These are phyloP conservation scores for Yamadazyma spencermartinsiae DNA, from an alignment of 1,139 yeast genomes.

Conservation along the genomic window DNA sequence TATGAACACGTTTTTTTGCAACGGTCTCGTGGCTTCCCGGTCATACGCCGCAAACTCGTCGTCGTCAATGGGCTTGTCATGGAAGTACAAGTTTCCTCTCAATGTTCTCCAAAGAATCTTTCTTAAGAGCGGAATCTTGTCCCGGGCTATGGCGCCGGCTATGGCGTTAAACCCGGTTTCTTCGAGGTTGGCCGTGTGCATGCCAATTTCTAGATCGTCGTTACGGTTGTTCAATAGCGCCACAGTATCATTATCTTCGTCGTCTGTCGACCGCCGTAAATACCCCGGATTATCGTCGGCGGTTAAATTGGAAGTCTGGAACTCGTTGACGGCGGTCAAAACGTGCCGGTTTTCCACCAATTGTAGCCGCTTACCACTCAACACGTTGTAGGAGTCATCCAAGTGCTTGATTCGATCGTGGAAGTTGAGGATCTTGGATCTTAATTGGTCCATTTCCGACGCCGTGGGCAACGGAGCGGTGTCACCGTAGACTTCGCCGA, in stretches of 20 bases:
- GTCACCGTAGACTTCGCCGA: slow-evolving; percentile 27
- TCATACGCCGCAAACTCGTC: slow-evolving; percentile 26
- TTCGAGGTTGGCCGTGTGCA: slow-evolving; percentile 37
- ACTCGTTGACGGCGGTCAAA: slow-evolving; percentile 29
- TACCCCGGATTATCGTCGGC: slow-evolving; percentile 5
- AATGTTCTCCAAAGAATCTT: slow-evolving; percentile 57
- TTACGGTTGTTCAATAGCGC: slow-evolving; percentile 32
- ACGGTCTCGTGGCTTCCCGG: slow-evolving; percentile 39
- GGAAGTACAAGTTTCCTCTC: slow-evolving; percentile 54
- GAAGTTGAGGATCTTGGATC: slow-evolving; percentile 20
- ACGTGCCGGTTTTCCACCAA: slow-evolving; percentile 38
- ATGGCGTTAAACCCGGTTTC: slow-evolving; percentile 50
- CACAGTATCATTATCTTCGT: slow-evolving; percentile 29
- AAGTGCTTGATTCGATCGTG: slow-evolving; percentile 34
- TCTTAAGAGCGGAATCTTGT: slow-evolving; percentile 46
- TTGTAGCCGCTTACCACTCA: slow-evolving; percentile 23
- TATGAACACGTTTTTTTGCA: slow-evolving; percentile 72
- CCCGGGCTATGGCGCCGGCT: slow-evolving; percentile 49
- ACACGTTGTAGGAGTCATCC: slow-evolving; percentile 28
- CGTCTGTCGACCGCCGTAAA: slow-evolving; percentile 9
- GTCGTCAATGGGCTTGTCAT: slow-evolving; percentile 45
- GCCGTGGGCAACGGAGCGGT: slow-evolving; percentile 28
- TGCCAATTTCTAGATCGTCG: slow-evolving; percentile 29
- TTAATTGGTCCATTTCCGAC: slow-evolving; percentile 34
- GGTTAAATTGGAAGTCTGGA: slow-evolving; percentile 23